phyloP scores from a whole-genome alignment of 352 stramenopile genomes.

The Phytophthora melonis region DNA sequence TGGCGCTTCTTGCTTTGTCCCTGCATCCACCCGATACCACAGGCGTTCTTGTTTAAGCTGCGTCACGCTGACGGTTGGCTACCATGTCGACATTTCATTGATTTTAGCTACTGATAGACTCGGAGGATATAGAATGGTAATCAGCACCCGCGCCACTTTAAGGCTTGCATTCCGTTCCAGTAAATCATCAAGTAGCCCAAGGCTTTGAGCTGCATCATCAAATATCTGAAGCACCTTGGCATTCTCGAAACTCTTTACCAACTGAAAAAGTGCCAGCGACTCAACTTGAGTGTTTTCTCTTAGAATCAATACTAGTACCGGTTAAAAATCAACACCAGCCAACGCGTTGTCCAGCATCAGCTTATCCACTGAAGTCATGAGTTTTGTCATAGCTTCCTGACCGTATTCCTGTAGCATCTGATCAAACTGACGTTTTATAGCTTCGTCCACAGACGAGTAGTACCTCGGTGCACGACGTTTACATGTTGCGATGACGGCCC shows the following conservation, averaged over 20 bases:
- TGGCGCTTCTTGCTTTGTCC: constrained; percentile 9
- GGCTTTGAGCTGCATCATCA: constrained; percentile 47
- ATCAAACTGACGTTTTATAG: background rate
- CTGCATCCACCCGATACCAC: constrained; percentile 27
- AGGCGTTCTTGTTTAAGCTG: constrained; percentile 20
- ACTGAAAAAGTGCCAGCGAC: constrained; percentile 69
- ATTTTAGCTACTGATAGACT: background rate
- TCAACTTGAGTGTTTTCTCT: constrained; percentile 21
- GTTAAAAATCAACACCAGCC: background rate
- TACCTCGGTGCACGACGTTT: background rate
- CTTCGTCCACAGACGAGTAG: background rate
- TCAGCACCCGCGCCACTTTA: constrained; percentile 1
- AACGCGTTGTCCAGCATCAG: background rate
- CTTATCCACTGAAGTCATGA: background rate
- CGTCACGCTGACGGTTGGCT: background rate
- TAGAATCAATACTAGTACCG: background rate
- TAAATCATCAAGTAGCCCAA: constrained; percentile 41
- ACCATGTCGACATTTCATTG: background rate
- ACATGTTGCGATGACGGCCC: background rate
- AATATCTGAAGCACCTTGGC: constrained; percentile 62
- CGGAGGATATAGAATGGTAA: background rate
- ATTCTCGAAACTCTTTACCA: constrained; percentile 72
- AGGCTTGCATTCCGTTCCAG: constrained; percentile 36
- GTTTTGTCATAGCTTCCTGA: background rate
- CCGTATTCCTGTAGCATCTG: background rate